A percentile compares a stretch with the other conserved stretches of the same genome.
phyloP scores from a whole-genome alignment of 306 rosid genomes.

The Glycyrrhiza uralensis region DNA sequence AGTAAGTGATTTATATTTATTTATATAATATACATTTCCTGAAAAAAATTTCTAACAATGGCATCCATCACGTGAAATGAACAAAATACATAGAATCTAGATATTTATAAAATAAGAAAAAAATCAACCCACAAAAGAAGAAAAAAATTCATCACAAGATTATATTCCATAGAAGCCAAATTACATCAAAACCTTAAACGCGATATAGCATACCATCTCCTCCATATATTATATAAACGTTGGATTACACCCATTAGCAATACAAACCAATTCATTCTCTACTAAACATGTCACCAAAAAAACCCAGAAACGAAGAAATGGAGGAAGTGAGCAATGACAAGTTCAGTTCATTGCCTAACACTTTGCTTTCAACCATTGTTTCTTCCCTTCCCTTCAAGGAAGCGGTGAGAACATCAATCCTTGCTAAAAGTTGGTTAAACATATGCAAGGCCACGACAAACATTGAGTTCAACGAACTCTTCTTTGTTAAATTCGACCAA shows the following conservation, averaged over 20 bases:
- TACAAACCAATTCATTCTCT: background rate
- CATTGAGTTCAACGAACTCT: slow-evolving; percentile 19
- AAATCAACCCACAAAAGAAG: too few relatives aligned
- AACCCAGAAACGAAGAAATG: too few relatives aligned
- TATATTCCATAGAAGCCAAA: too few relatives aligned
- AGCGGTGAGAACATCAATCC: slow-evolving; percentile 1
- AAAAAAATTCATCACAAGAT: too few relatives aligned
- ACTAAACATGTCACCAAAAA: background rate
- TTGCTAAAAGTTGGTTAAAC: background rate
- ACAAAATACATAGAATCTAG: too few relatives aligned
- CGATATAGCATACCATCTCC: too few relatives aligned
- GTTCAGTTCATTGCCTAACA: background rate
- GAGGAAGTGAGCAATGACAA: background rate
- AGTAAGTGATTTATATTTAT: too few relatives aligned
- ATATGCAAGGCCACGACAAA: background rate
- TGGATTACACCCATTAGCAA: background rate
- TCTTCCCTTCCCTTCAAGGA: slow-evolving; percentile 27
- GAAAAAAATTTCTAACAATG: too few relatives aligned
- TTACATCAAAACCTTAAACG: too few relatives aligned
- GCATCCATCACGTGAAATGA: too few relatives aligned
- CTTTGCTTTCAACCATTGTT: slow-evolving; percentile 1
- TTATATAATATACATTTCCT: too few relatives aligned
- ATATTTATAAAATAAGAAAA: too few relatives aligned
- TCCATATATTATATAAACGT: background rate
- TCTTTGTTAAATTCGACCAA: background rate